phyloP scores from a whole-genome alignment of 352 stramenopile species.

The Phytophthora cryptogea region DNA sequence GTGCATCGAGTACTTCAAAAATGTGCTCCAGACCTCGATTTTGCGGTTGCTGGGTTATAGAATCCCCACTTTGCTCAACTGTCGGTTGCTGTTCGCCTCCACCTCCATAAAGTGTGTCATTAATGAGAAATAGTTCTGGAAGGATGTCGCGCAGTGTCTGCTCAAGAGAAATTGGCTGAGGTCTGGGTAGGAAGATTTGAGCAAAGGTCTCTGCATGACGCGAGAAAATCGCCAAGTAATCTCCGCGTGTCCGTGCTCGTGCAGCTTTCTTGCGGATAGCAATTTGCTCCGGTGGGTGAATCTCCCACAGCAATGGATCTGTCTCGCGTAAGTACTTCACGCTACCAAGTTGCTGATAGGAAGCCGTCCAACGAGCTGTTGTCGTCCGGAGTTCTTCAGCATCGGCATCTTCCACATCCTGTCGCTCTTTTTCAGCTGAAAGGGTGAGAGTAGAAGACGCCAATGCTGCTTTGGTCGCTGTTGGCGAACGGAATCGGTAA shows the following conservation, averaged over 20 bases:
- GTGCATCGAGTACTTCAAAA: constrained; percentile 75
- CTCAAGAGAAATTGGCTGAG: constrained; percentile 75
- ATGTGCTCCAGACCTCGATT: constrained; percentile 78
- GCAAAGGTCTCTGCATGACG: constrained; percentile 66
- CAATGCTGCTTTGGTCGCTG: constrained; percentile 36
- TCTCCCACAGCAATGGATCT: constrained; percentile 82
- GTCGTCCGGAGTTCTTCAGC: constrained; percentile 37
- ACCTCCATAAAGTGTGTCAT: constrained; percentile 76
- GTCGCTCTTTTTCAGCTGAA: constrained; percentile 26
- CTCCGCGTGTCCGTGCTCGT: constrained; percentile 47
- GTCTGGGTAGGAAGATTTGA: constrained; percentile 73
- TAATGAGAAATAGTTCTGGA: constrained; percentile 76
- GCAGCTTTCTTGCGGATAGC: constrained; percentile 73
- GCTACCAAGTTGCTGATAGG: constrained; percentile 71
- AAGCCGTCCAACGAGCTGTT: constrained; percentile 24
- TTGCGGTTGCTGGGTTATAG: constrained; percentile 17
- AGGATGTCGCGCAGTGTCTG: constrained; percentile 82
- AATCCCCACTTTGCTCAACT: constrained; percentile 11
- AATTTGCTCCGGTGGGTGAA: constrained; percentile 78
- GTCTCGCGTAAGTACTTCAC: constrained; percentile 84
- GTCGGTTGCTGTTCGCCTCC: constrained; percentile 48
- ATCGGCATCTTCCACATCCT: constrained; percentile 34
- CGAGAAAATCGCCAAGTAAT: constrained; percentile 74
- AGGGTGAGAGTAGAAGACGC: constrained; percentile 34
- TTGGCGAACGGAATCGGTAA: constrained; percentile 63